These are phyloP conservation scores for Leucaena leucocephala DNA, from an alignment of 306 rosid species.

Conservation along the genomic window DNA sequence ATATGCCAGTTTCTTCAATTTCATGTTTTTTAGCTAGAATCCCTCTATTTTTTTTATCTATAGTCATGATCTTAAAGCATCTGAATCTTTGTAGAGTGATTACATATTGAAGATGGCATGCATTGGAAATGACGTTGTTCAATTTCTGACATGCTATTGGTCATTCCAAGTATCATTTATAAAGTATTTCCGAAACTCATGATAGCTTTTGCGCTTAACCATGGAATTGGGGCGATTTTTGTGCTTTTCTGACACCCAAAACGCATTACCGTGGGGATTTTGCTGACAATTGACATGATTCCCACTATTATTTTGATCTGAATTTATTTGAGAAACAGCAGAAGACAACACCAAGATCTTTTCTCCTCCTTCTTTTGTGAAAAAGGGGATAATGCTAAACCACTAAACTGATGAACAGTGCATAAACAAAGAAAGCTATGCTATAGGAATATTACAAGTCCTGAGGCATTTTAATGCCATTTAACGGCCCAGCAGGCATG, in stretches of 20 bases:
- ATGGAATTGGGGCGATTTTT: neutral
- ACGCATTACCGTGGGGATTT: neutral
- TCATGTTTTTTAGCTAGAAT: constrained; percentile 33
- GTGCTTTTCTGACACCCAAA: neutral
- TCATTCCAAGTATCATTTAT: neutral
- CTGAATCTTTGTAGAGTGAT: constrained; percentile 15
- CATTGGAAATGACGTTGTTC: neutral
- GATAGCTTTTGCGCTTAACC: too few relatives aligned
- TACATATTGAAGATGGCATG: constrained; percentile 13
- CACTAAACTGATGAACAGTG: too few relatives aligned
- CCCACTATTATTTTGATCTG: neutral
- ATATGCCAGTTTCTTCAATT: constrained; percentile 24
- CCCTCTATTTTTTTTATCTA: neutral
- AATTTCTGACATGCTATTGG: constrained; percentile 2
- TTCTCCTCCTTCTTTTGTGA: too few relatives aligned
- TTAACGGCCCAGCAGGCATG: too few relatives aligned
- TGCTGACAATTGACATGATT: neutral
- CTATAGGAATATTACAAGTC: too few relatives aligned
- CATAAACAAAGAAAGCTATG: too few relatives aligned
- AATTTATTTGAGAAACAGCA: too few relatives aligned
- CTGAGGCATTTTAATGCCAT: too few relatives aligned
- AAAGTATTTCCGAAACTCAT: neutral
- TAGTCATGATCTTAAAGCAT: neutral
- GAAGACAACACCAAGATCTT: too few relatives aligned
- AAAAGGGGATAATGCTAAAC: too few relatives aligned